phyloP scores from a whole-genome alignment of 2,329 filamentous ascomycete genomes.

The Nemania sp. region DNA sequence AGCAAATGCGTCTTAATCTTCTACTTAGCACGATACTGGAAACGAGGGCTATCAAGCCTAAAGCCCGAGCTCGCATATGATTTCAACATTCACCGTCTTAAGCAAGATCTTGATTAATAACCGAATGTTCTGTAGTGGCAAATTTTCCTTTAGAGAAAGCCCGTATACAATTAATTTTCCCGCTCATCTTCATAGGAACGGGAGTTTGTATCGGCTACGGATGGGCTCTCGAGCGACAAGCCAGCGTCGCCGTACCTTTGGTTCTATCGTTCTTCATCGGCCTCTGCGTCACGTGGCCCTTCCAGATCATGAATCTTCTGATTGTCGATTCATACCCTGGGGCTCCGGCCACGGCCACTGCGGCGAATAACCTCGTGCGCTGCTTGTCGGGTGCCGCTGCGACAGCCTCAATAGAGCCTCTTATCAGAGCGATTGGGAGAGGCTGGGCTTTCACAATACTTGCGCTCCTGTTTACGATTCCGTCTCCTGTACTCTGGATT shows the following conservation, averaged over 20 bases:
- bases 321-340: constrained; percentile 66
- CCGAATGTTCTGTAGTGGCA: constrained; percentile 33
- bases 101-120: constrained; percentile 3
- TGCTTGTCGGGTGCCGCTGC: constrained; percentile 63
- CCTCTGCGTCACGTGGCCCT: constrained; percentile 61
- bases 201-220: constrained; percentile 58
- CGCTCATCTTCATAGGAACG: constrained; percentile 58
- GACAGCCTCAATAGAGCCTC: constrained; percentile 61
- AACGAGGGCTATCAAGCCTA: no score
- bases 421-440: constrained; percentile 59
- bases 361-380: constrained; percentile 66
- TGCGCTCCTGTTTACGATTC: constrained; percentile 52
- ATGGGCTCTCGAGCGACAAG: constrained; percentile 57
- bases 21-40: not conserved
- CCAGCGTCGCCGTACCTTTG: constrained; percentile 57
- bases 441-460: constrained; percentile 67
- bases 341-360: constrained; percentile 63
- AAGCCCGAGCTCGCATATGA: no score
- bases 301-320: constrained; percentile 65
- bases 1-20: constrained; percentile 7
- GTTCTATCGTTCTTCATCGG: constrained; percentile 61
- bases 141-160: constrained; percentile 60
- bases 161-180: constrained; percentile 57
- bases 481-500: constrained; percentile 53
- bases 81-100: no score